phyloP scores from a whole-genome alignment of 495 filamentous ascomycete genomes.

The Penicillium parvum region DNA sequence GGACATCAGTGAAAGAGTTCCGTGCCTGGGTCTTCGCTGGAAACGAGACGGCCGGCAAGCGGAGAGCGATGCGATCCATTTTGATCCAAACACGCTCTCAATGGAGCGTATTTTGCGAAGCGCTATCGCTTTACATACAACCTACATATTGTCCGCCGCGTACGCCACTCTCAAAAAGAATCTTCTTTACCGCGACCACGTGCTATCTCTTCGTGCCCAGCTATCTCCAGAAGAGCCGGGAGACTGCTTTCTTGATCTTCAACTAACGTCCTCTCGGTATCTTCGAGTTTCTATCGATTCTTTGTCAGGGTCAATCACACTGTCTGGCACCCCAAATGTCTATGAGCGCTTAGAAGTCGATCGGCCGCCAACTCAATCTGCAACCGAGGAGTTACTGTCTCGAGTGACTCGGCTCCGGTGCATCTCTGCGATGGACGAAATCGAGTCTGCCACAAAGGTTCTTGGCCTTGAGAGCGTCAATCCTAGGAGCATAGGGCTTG shows the following conservation, averaged over 20 bases:
- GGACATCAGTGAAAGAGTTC: conserved; percentile 20
- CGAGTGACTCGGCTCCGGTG: conserved; percentile 57
- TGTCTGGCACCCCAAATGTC: conserved; percentile 35
- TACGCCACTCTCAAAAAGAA: conserved; percentile 51
- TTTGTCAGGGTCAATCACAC: conserved; percentile 42
- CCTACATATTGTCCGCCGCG: conserved; percentile 57
- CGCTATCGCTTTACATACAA: conserved; percentile 71
- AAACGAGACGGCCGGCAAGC: conserved; percentile 75
- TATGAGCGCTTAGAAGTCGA: conserved; percentile 47
- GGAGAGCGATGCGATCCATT: conserved; percentile 55
- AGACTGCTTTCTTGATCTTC: conserved; percentile 62
- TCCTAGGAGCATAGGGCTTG: conserved; percentile 51
- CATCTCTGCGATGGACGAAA: conserved; percentile 54
- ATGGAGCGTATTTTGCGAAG: conserved; percentile 66
- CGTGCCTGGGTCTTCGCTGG: conserved; percentile 71
- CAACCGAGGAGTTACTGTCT: conserved; percentile 48
- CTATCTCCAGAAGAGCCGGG: conserved; percentile 56
- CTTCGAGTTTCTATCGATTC: conserved; percentile 65
- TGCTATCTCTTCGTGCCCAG: conserved; percentile 50
- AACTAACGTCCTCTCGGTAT: conserved; percentile 55
- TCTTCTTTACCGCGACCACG: conserved; percentile 52
- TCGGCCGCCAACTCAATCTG: conserved; percentile 36
- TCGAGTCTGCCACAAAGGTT: conserved; percentile 54
- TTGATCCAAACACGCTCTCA: conserved; percentile 64
- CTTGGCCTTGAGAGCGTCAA: conserved; percentile 58